A percentile compares a stretch with the other conserved stretches of the same genome.
Conservation (phyloP, 768 basidiomycete genomes). For the Termitomyces titanicus region DNA sequence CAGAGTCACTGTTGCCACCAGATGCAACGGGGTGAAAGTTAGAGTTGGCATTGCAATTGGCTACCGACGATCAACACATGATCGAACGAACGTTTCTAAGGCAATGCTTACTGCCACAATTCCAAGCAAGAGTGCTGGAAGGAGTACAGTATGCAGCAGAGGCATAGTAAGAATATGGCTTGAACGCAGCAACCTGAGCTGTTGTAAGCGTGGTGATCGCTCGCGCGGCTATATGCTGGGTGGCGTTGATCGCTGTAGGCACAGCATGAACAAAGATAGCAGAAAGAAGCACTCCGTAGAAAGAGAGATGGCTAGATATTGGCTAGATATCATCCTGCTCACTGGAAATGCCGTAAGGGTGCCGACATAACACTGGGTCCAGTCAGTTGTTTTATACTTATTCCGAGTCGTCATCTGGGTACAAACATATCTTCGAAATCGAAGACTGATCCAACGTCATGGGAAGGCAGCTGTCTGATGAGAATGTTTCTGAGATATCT, state of each 20-base stretch:
- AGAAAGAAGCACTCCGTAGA: too few species aligned
- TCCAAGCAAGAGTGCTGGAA: constrained; percentile 36
- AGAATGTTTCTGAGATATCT: too few species aligned
- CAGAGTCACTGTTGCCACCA: constrained; percentile 40
- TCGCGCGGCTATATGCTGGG: too few species aligned
- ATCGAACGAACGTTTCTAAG: neutral
- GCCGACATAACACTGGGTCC: too few species aligned
- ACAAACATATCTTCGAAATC: too few species aligned
- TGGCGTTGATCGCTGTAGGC: neutral
- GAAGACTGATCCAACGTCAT: too few species aligned
- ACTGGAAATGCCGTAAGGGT: too few species aligned
- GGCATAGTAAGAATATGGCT: constrained; percentile 41
- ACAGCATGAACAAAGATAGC: neutral
- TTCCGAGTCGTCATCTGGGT: too few species aligned
- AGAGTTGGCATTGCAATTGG: constrained; percentile 43
- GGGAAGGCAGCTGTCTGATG: too few species aligned
- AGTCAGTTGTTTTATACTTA: too few species aligned
- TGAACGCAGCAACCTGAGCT: constrained; percentile 32
- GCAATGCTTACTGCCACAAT: constrained; percentile 36
- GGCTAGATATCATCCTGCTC: too few species aligned
- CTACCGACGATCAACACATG: constrained; percentile 17
- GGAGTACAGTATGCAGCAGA: constrained; percentile 41
- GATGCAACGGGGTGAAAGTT: constrained; percentile 38
- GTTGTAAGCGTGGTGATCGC: constrained; percentile 26
- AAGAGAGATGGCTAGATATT: too few species aligned